phyloP scores from a whole-genome alignment of 495 filamentous ascomycete species.

The Haplographium delicatum region DNA sequence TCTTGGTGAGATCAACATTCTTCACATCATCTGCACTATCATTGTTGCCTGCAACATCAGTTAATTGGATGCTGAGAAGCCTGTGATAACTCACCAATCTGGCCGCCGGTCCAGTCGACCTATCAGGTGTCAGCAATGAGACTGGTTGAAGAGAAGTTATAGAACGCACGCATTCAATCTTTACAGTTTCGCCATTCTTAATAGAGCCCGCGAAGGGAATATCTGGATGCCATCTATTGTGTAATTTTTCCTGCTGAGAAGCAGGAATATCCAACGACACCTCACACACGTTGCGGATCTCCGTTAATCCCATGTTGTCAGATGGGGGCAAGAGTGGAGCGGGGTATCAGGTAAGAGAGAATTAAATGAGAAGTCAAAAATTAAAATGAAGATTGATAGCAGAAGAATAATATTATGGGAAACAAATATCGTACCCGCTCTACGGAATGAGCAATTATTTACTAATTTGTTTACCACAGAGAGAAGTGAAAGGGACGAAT shows the following conservation, averaged over 20 bases:
- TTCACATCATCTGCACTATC: constrained; percentile 85
- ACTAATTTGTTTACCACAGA: background rate
- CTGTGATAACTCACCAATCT: constrained; percentile 48
- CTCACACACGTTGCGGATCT: constrained; percentile 58
- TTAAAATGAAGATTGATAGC: background rate
- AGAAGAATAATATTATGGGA: too few species aligned
- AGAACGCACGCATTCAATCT: constrained; percentile 72
- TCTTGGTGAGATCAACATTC: constrained; percentile 75
- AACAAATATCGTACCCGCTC: too few species aligned
- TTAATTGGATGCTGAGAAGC: background rate
- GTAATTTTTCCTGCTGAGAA: constrained; percentile 64
- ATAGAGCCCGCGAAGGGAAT: constrained; percentile 74
- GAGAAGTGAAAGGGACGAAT: constrained; percentile 2
- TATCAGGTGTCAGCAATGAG: constrained; percentile 3
- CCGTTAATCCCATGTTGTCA: constrained; percentile 48
- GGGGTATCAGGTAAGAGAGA: background rate
- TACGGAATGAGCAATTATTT: background rate
- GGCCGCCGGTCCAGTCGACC: constrained; percentile 83
- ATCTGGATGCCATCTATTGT: constrained; percentile 95
- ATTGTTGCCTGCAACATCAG: constrained; percentile 51
- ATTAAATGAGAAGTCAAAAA: constrained; percentile 1
- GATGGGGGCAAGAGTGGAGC: background rate
- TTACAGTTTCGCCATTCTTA: constrained; percentile 81
- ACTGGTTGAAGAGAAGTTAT: background rate
- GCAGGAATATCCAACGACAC: constrained; percentile 78